These are phyloP conservation scores for Phyllosticta paracitricarpa DNA, from an alignment of 2,329 filamentous ascomycete genomes.

Conservation along the genomic window DNA sequence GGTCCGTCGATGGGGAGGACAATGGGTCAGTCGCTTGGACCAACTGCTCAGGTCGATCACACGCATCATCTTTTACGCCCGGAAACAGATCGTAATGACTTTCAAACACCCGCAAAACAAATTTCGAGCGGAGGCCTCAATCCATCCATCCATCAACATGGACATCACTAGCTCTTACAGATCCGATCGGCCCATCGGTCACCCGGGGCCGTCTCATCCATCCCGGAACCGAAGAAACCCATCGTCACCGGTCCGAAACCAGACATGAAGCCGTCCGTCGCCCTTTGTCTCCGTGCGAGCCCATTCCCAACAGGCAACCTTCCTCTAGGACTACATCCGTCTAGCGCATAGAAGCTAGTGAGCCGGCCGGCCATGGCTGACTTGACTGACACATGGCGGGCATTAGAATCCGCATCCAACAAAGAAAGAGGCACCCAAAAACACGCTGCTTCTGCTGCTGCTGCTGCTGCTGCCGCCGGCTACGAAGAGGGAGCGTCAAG, in stretches of 20 bases:
- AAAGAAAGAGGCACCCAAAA: not conserved
- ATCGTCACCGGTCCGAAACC: not conserved
- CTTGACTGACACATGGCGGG: not conserved
- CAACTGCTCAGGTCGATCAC: no score
- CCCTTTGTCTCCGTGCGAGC: not conserved
- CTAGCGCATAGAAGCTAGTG: not conserved
- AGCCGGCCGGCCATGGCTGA: not conserved
- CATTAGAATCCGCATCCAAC: not conserved
- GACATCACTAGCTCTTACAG: not conserved
- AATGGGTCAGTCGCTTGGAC: not conserved
- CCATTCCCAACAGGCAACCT: no score
- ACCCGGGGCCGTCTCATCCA: not conserved
- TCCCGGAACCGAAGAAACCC: not conserved
- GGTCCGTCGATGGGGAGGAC: not conserved
- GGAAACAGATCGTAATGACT: no score
- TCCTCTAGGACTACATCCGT: no score
- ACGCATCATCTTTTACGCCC: no score
- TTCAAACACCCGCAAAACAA: no score
- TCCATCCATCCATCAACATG: not conserved
- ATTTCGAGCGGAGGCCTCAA: not conserved
- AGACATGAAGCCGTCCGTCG: not conserved
- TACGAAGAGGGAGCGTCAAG: not conserved
- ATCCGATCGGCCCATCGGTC: not conserved
- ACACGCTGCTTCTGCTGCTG: not conserved
- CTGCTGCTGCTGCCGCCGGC: no score